Evolutionary conservation across 495 filamentous ascomycete species (phyloP), one percentile per base, ranked within the genome.

Genomic region (Amniculicola lignicola): DNA sequence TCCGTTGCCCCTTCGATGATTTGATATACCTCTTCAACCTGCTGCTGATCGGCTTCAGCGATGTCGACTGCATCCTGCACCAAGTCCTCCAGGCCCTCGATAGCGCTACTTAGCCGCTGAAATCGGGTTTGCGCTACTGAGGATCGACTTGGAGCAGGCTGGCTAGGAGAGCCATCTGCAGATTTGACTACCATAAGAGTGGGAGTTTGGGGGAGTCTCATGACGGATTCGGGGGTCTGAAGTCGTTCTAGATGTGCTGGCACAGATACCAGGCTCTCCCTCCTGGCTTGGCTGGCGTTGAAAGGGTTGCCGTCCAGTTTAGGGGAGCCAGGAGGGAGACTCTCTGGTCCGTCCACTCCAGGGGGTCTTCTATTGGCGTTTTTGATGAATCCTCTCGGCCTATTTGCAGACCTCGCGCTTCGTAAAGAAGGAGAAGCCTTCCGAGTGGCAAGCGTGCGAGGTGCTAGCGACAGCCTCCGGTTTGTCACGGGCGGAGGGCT

Each of bases 1-100:
- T 57, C 46, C 2, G 62, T 58, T 1, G 67, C 69, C 35, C 54
- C 61, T 45, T 67, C 57, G 16, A 72, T 65, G 11, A 72, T 68
- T 16, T 62, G 39, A n/a, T 61, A 54, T 1, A 68, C 63, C 37
- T 70, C 68, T 7, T 64, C 54, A 4, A 52, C 28, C 15, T 59
- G 50, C 12, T 58, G 50, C 29, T 40, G 51, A 27, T 67, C 40
- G 27, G 64, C 59, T 29, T 63, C 60, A 21, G 68, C 66, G 12
- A 67, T 57, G 11, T 54, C 15, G 21, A 64, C 43, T 11, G 69
- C 69, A 29, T 72, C 62, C 37, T 66, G 51, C 38, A 70, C 62
- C 29, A 72, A 31, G 46, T 69, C 51, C 49, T 70, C 69, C 0
- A 72, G 43, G 1, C 64, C 61, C 22, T 60, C 59, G 38, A 70